These are phyloP conservation scores for Lentinula lateritia DNA, from an alignment of 768 basidiomycete genomes.

Conservation along the genomic window DNA sequence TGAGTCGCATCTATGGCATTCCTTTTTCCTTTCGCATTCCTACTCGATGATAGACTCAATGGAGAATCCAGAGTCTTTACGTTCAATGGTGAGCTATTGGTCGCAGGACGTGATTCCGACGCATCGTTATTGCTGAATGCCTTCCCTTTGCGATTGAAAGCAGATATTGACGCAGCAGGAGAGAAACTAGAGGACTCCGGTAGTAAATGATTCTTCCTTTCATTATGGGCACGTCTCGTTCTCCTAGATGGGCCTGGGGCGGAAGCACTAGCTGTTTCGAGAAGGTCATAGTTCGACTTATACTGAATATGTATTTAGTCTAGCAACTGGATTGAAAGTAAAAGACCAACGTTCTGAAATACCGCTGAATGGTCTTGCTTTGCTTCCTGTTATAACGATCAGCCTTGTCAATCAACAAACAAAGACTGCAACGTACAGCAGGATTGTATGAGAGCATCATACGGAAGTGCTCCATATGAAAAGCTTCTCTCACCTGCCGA, in stretches of 20 bases:
- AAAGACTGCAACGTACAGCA: slow-evolving; percentile 35
- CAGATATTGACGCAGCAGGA: slow-evolving; percentile 10
- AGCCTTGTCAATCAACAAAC: background rate
- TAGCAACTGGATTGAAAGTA: background rate
- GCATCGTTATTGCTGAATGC: slow-evolving; percentile 19
- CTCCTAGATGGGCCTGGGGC: slow-evolving; percentile 46
- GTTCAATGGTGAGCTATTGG: background rate
- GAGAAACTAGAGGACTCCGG: slow-evolving; percentile 18
- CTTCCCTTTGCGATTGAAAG: slow-evolving; percentile 18
- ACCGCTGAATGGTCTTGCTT: slow-evolving; percentile 68
- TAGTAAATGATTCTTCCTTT: slow-evolving; percentile 42
- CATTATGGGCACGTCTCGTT: slow-evolving; percentile 56
- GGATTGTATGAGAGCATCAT: slow-evolving; percentile 78
- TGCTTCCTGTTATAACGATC: slow-evolving; percentile 41
- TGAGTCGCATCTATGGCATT: slow-evolving; percentile 4
- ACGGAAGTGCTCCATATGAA: slow-evolving; percentile 82
- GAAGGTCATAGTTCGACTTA: slow-evolving; percentile 56
- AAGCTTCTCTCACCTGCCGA: slow-evolving; percentile 75
- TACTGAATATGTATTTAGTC: slow-evolving; percentile 31
- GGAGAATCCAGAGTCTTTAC: slow-evolving; percentile 14
- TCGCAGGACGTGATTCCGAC: slow-evolving; percentile 23
- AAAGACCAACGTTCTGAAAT: slow-evolving; percentile 62
- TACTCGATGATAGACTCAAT: background rate
- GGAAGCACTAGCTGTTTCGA: slow-evolving; percentile 35
- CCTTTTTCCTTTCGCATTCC: slow-evolving; percentile 15